These are phyloP conservation scores for Mycosarcoma mackinlayi DNA, from an alignment of 1,284 basidiomycete species.

Conservation along the genomic window DNA sequence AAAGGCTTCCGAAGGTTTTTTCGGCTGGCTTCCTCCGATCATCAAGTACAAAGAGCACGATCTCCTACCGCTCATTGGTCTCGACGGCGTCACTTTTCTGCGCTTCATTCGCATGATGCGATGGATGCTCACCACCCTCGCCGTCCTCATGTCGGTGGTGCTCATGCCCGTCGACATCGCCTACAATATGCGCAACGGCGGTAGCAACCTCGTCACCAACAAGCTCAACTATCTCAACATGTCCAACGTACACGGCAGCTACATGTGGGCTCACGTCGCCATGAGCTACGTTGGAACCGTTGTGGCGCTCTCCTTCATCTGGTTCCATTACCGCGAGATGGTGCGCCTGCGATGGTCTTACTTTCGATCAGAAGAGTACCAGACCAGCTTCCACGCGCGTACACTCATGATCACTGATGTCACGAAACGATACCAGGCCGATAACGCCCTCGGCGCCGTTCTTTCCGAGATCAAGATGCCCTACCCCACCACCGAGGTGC, in stretches of 20 bases:
- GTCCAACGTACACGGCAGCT: conserved; percentile 56
- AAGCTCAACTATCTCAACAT: conserved; percentile 60
- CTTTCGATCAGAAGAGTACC: conserved; percentile 65
- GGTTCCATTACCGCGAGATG: conserved; percentile 60
- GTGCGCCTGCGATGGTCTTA: conserved; percentile 60
- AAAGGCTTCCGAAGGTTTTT: conserved; percentile 74
- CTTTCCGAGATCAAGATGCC: conserved; percentile 73
- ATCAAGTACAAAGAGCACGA: conserved; percentile 85
- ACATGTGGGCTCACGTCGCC: conserved; percentile 65
- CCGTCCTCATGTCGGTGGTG: conserved; percentile 75
- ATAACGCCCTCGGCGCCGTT: conserved; percentile 75
- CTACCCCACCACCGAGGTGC: conserved; percentile 84
- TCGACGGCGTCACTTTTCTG: conserved; percentile 92
- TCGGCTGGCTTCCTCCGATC: conserved; percentile 81
- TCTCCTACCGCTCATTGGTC: conserved; percentile 84
- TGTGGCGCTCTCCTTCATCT: conserved; percentile 60
- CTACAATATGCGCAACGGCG: conserved; percentile 51
- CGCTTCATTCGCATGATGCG: conserved; percentile 90
- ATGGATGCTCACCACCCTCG: conserved; percentile 53
- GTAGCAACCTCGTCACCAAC: conserved; percentile 31
- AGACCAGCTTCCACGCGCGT: conserved; percentile 74
- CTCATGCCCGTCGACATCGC: conserved; percentile 81
- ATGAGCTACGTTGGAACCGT: conserved; percentile 64
- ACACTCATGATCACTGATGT: conserved; percentile 73
- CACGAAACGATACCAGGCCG: conserved; percentile 78